Evolutionary conservation across 2,329 filamentous ascomycete species (phyloP).

Genomic region (Exutisphaerella laricina): DNA sequence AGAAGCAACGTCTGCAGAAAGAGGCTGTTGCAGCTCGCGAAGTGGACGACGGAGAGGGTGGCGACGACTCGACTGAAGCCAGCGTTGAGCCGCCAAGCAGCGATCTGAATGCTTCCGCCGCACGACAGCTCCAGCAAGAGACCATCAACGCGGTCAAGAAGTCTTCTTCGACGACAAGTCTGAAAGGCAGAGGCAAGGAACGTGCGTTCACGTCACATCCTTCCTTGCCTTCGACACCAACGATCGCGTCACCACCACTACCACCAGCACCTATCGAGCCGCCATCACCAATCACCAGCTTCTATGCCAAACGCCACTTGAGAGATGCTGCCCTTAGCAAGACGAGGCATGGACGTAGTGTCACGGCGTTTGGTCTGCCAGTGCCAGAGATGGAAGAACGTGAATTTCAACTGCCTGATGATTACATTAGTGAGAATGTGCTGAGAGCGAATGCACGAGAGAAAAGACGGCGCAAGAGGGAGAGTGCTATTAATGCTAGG

Average conservation of each 20-base stretch:
- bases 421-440: conserved; percentile 48
- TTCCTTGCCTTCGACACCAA: conserved; percentile 14
- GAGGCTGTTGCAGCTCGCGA: conserved; percentile 56
- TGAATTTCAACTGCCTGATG: conserved; percentile 71
- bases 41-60: conserved; percentile 38
- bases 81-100: conserved; percentile 55
- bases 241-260: conserved; percentile 21
- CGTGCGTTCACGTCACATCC: conserved; percentile 15
- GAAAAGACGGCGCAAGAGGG: conserved; percentile 56
- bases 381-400: conserved; percentile 65
- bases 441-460: conserved; percentile 56
- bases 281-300: conserved; percentile 62
- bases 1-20: conserved; percentile 69
- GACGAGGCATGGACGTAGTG: conserved; percentile 62
- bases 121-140: conserved; percentile 71
- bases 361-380: conserved; percentile 74
- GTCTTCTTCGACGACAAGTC: conserved; percentile 10
- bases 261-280: conserved; percentile 28
- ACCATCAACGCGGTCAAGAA: conserved; percentile 50
- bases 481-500: conserved; percentile 35
- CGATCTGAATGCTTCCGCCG: conserved; percentile 65
- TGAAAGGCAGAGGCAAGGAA: conserved; percentile 35
- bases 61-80: conserved; percentile 36
- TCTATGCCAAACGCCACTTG: conserved; percentile 74
- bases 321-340: conserved; percentile 73